Percentiles rank a stretch among this genome's conserved stretches.
These are phyloP conservation scores for Epicoccum sorghinum DNA, from an alignment of 2,329 filamentous ascomycete species.

Conservation along the genomic window DNA sequence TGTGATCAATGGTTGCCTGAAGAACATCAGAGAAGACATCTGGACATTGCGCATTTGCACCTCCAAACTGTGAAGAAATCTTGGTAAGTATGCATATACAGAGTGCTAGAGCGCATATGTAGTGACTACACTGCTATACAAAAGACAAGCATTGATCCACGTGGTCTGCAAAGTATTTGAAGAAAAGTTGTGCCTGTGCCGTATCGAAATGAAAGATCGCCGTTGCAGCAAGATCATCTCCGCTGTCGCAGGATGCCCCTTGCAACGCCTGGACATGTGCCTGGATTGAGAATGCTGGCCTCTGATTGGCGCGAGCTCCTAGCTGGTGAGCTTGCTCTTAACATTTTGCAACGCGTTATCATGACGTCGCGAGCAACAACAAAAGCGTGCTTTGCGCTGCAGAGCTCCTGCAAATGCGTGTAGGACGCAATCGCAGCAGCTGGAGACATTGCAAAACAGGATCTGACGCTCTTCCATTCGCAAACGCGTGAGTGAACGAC, in stretches of 20 bases:
- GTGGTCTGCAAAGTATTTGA: background rate
- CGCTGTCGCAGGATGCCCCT: slow-evolving; percentile 13
- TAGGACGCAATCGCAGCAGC: background rate
- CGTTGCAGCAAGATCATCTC: slow-evolving; percentile 11
- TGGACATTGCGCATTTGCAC: too few relatives aligned
- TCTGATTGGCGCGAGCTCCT: slow-evolving; percentile 7
- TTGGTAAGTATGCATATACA: too few relatives aligned
- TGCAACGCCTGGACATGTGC: slow-evolving; percentile 2
- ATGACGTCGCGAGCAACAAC: slow-evolving; percentile 8
- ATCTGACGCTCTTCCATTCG: background rate
- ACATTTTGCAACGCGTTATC: slow-evolving; percentile 1
- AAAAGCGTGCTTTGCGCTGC: background rate
- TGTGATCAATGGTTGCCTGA: background rate
- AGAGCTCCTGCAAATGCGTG: background rate
- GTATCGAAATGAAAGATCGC: slow-evolving; percentile 10
- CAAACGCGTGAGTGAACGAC: slow-evolving; percentile 10
- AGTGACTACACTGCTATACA: too few relatives aligned
- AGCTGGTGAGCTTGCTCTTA: slow-evolving; percentile 2
- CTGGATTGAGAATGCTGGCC: slow-evolving; percentile 1
- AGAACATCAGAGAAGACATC: background rate
- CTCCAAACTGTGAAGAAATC: too few relatives aligned
- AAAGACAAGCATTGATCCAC: too few relatives aligned
- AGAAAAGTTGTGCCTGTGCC: background rate
- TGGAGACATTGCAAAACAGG: background rate
- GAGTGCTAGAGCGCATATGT: too few relatives aligned